Conservation (phyloP, 768 basidiomycete genomes). For the Suillus alpinus region DNA sequence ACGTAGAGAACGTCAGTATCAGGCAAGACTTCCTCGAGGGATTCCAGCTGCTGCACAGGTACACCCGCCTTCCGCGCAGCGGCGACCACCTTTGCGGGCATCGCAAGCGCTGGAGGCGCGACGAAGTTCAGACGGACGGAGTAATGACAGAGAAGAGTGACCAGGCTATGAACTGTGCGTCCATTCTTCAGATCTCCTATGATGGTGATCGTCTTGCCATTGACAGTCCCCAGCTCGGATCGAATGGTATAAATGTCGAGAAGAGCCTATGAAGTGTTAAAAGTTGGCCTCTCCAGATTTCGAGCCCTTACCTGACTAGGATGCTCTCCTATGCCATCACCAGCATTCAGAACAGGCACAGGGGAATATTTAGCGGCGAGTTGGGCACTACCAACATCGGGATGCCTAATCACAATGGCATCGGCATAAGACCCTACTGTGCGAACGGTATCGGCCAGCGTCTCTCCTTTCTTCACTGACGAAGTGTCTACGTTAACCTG, state of each 20-base stretch:
- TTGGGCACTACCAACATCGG: constrained; percentile 91
- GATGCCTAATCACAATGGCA: constrained; percentile 92
- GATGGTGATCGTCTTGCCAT: constrained; percentile 88
- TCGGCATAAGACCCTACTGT: constrained; percentile 95
- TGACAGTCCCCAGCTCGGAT: constrained; percentile 96
- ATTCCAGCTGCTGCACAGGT: constrained; percentile 74
- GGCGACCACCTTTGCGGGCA: constrained; percentile 84
- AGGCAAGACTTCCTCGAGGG: constrained; percentile 86
- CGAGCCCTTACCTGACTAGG: constrained; percentile 73
- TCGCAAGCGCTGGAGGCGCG: constrained; percentile 78
- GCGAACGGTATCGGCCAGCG: constrained; percentile 87
- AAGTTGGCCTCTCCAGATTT: constrained; percentile 3
- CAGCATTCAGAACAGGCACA: constrained; percentile 94
- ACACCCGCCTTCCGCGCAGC: constrained; percentile 84
- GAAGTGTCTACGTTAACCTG: constrained; percentile 76
- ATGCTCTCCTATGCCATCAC: constrained; percentile 96
- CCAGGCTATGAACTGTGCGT: constrained; percentile 94
- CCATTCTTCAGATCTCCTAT: constrained; percentile 98
- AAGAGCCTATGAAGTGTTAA: constrained; percentile 51
- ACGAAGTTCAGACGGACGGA: constrained; percentile 95
- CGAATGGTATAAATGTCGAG: constrained; percentile 93
- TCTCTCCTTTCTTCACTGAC: constrained; percentile 93
- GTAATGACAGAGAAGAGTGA: constrained; percentile 88
- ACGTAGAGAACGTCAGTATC: constrained; percentile 97
- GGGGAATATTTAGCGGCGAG: constrained; percentile 95